Conservation (phyloP, 352 stramenopile genomes). For the Aphanomyces cochlioides region DNA sequence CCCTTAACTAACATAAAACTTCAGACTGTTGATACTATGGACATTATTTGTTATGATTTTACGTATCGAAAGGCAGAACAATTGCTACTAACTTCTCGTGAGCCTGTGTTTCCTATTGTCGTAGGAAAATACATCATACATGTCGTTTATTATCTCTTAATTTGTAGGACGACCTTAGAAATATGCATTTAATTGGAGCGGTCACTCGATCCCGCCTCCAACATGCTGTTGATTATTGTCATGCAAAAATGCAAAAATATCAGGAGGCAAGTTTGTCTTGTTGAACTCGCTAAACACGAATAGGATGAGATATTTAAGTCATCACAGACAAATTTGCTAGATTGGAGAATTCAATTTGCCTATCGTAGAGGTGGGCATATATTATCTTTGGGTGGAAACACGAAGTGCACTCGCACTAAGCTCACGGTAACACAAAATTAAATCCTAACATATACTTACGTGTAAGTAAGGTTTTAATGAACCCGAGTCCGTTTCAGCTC, state of each 20-base stretch:
- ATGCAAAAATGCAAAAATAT: conserved; percentile 9
- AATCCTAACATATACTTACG: not conserved
- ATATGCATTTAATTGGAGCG: conserved; percentile 44
- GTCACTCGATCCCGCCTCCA: conserved; percentile 55
- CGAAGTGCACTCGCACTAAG: conserved; percentile 54
- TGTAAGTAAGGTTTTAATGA: conserved; percentile 43
- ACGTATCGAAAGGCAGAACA: conserved; percentile 57
- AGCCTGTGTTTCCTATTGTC: conserved; percentile 76
- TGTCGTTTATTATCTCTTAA: not conserved
- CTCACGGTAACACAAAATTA: conserved; percentile 39
- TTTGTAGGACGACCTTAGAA: conserved; percentile 16
- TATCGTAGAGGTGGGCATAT: conserved; percentile 65
- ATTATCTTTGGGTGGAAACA: conserved; percentile 70
- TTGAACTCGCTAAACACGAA: too few relatives aligned
- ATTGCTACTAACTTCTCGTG: conserved; percentile 48
- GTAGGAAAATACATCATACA: conserved; percentile 22
- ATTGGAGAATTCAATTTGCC: conserved; percentile 62
- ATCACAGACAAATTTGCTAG: conserved; percentile 35
- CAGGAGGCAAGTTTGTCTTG: not conserved
- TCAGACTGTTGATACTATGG: conserved; percentile 57
- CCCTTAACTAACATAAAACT: not conserved
- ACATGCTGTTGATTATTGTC: conserved; percentile 53
- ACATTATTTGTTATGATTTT: conserved; percentile 58
- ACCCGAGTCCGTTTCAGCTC: conserved; percentile 74
- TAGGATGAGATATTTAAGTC: conserved; percentile 15